Conservation (phyloP, 805 yeast genomes). For the Komagataella pseudopastoris region DNA sequence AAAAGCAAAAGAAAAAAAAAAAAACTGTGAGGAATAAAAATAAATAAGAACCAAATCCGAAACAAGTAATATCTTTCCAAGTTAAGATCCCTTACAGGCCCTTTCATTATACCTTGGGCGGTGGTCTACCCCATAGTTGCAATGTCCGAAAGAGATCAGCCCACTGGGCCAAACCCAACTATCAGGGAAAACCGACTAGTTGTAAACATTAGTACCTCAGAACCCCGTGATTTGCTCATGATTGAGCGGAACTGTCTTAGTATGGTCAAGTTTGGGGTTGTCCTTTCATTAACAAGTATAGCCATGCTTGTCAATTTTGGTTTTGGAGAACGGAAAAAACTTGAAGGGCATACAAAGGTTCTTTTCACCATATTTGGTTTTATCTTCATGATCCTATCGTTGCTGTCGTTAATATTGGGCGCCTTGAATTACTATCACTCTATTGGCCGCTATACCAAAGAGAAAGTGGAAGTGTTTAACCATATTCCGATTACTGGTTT, state of each 20-base stretch:
- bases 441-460: constrained; percentile 27
- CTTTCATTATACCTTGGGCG: neutral
- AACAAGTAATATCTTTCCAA: neutral
- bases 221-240: constrained; percentile 42
- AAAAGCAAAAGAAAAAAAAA: neutral
- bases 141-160: neutral
- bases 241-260: constrained; percentile 38
- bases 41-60: neutral
- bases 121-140: neutral
- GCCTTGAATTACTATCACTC: constrained; percentile 29
- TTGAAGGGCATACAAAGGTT: constrained; percentile 4
- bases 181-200: constrained; percentile 6
- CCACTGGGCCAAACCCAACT: neutral
- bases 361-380: constrained; percentile 21
- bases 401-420: constrained; percentile 23
- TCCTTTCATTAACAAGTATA: constrained; percentile 30
- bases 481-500: constrained; percentile 19
- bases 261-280: constrained; percentile 31
- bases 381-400: constrained; percentile 22
- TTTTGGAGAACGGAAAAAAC: constrained; percentile 17
- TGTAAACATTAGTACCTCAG: constrained; percentile 25
- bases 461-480: constrained; percentile 24
- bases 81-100: neutral
- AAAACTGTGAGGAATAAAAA: neutral
- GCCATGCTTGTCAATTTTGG: constrained; percentile 32